Evolutionary conservation across 164 flowering plant genomes (phyloP), one percentile per base, ranked within the genome.

Genomic region (Piper longum): DNA sequence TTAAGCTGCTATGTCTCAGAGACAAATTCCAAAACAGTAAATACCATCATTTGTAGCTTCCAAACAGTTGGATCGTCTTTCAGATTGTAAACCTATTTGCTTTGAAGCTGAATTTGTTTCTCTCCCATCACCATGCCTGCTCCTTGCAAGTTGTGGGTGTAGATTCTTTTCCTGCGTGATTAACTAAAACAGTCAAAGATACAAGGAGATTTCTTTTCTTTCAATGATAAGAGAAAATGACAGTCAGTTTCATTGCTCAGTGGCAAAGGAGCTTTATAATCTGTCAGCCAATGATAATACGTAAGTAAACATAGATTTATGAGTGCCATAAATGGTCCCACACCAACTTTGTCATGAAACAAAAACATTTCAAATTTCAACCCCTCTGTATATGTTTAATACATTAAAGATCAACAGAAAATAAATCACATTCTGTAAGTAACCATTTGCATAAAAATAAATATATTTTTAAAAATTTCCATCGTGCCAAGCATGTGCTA

Each of bases 141-240:
- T 70, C 56, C n/a, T 41, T 14, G 65, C 64, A 17, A 64, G n/a
- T 59, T 39, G 11, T 58, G 64, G 56, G 36, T 55, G 63, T 41
- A 4, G 54, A 66, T 57, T 67, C 41, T 72, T 66, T 51, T 58
- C 69, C 79, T 71, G 63, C 54, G 40, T 16, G 67, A n/a, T 56
- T 16, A 39, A 13, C 16, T 19, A 14, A 43, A 54, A 18, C 26
- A 4, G 41, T 65, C 44, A 60, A 13, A 26, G 36, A 60, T 54
- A 17, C 16, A 55, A 54, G 16, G 9, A 17, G 57, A 18, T 18
- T 43, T 43, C 44, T 19, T 17, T n/a, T 16, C 17, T 17, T 3
- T 9, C 40, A 59, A 59, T 45, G 11, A 43, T 43, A 2, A 39
- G 0, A 16, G 60, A 52, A 26, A 16, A 41, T 51, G 48, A 41